Base-by-base conservation (phyloP, 306 rosid species). In the Citrullus colocynthis region DNA sequence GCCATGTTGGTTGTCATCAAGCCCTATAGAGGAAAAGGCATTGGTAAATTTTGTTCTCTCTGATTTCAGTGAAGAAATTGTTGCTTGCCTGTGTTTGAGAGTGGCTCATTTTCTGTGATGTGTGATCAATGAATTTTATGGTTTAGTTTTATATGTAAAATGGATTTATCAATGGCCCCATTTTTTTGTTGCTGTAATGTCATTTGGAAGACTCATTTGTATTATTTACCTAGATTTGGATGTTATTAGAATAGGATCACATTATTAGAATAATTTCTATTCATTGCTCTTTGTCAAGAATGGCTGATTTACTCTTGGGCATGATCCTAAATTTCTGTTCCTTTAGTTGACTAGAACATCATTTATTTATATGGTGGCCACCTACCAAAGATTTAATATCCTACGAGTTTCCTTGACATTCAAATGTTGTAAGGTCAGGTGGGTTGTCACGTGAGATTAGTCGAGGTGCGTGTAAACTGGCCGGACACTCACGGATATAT, bases 1-100 rank as follows among this genome's bases (percentile, higher is more conserved):
- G 99, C 97, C 7, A 95, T 95, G 99, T 80, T 95, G 44, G 99
- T 92, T 75, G 97, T 95, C 18, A 88, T 95, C 83, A 92, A 92
- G 57, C 89, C 98, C 69, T 92, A 88, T 28, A 87, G 98, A 86
- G 97, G 98, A 70, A 89, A 24, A 83, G 99, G 99, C 86, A 91
- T 95, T 76, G 97, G 97, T 92, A 87, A 78, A 7, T 7, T 49
- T 58, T 30, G 37, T 18, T 4, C 1, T 73, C 56, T 51, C 65
- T 36, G 37, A 6, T 6, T 62, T 59, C 1, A 11, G 65, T 42
- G 61, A 15, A 73, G 51, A 37, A n/a, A 1, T 34, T 39, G 48
- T 11, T 20, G 11, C 7, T 32, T 17, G 34, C 9, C 44, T 32
- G 28, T 51, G 62, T 32, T 21, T 44, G 56, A 21, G 5, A 18